A percentile compares a stretch with the other conserved stretches of the same genome.
phyloP scores from a whole-genome alignment of 257 asterid genomes.

The Scutellaria galericulata region DNA sequence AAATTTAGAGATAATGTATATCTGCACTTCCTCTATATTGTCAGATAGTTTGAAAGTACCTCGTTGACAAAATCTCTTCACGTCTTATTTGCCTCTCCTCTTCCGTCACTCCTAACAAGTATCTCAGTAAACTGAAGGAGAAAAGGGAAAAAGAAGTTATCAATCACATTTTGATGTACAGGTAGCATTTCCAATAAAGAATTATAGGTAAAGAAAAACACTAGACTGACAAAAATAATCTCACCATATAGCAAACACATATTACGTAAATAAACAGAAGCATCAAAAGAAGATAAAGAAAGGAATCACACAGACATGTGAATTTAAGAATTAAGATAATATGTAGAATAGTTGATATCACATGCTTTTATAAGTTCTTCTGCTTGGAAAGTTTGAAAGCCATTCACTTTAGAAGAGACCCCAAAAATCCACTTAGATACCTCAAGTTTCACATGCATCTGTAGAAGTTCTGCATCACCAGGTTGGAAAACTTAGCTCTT shows the following conservation, averaged over 20 bases:
- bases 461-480: slow-evolving; percentile 19
- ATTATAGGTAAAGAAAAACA: background rate
- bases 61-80: slow-evolving; percentile 89
- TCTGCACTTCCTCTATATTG: slow-evolving; percentile 14
- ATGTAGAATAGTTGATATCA: background rate
- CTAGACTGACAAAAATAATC: background rate
- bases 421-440: background rate
- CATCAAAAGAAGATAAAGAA: background rate
- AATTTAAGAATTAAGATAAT: background rate
- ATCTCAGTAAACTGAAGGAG: slow-evolving; percentile 72
- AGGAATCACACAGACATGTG: background rate
- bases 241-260: background rate
- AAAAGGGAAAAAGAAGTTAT: slow-evolving; percentile 22
- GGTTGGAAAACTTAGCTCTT: background rate
- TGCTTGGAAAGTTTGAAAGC: background rate
- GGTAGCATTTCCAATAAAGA: slow-evolving; percentile 11
- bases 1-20: slow-evolving; percentile 18
- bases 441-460: slow-evolving; percentile 10
- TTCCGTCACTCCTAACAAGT: slow-evolving; percentile 84
- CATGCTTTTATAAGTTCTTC: background rate
- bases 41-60: slow-evolving; percentile 50
- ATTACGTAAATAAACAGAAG: background rate
- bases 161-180: slow-evolving; percentile 16
- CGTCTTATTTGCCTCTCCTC: slow-evolving; percentile 90
- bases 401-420: background rate